Percentiles rank a stretch among this genome's conserved stretches.
Evolutionary conservation across 805 yeast species (phyloP).

Genomic region (Debaryomyces hansenii): DNA sequence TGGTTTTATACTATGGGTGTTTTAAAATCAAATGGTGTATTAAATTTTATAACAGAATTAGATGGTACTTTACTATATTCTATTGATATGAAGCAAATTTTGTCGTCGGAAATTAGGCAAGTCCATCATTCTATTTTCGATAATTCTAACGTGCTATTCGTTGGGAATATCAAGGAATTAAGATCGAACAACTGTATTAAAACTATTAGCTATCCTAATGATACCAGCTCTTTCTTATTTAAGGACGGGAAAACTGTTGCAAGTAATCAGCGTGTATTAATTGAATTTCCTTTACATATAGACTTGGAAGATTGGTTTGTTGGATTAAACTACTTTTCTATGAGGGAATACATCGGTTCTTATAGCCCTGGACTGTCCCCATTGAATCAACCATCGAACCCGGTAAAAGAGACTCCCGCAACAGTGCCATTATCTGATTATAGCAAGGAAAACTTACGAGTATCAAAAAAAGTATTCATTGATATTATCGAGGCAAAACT

Average conservation of each 20-base stretch:
- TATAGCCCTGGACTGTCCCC: slow-evolving; percentile 9
- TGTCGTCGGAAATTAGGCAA: slow-evolving; percentile 62
- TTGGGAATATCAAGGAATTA: slow-evolving; percentile 57
- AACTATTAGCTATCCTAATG: slow-evolving; percentile 21
- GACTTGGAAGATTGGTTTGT: slow-evolving; percentile 80
- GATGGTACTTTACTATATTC: slow-evolving; percentile 65
- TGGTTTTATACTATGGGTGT: slow-evolving; percentile 79
- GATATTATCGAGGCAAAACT: slow-evolving; percentile 69
- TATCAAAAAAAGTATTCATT: slow-evolving; percentile 52
- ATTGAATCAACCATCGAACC: not conserved
- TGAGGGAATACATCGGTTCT: slow-evolving; percentile 51
- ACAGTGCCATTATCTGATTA: slow-evolving; percentile 14
- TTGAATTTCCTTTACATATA: slow-evolving; percentile 64
- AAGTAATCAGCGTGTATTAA: slow-evolving; percentile 44
- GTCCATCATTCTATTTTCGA: slow-evolving; percentile 64
- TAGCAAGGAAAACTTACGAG: slow-evolving; percentile 43
- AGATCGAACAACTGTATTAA: slow-evolving; percentile 44
- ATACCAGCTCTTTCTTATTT: slow-evolving; percentile 26
- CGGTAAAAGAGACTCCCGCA: not conserved
- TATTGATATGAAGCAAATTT: slow-evolving; percentile 51
- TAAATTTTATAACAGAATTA: slow-evolving; percentile 59
- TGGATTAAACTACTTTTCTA: slow-evolving; percentile 62
- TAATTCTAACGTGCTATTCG: slow-evolving; percentile 55
- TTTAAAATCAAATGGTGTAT: slow-evolving; percentile 58
- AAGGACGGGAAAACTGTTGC: slow-evolving; percentile 34